Base-by-base conservation (phyloP, 805 yeast species). In the Maudiozyma saulgeensis region DNA sequence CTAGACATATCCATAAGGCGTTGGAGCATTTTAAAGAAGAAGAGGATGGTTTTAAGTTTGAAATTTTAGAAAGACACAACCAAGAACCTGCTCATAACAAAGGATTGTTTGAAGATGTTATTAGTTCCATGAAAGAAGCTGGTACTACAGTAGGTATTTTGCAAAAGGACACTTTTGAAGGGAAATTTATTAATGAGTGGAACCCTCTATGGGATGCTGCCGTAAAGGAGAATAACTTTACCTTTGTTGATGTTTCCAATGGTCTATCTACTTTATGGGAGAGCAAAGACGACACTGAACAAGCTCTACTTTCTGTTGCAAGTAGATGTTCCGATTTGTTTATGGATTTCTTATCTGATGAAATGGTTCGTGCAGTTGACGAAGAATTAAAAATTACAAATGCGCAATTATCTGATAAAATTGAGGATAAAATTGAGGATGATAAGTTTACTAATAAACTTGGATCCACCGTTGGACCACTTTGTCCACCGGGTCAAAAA, bases 101-200 rank as follows among this genome's bases (percentile, higher is more conserved):
- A 56, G 71, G 72, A 51, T 67, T 84, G 47, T 87, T 88, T 60
- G 73, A 72, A 23, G 77, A 85, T 42, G 74, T 87, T 51, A 55
- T 72, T 16, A 60, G 60, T 8, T 69, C 73, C 48, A 62, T 84
- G 49, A 73, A 74, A 49, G 60, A 65, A 8, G 67, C 69, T 3
- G 75, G 76, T 15, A 72, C 70, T 37, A 74, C 69, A 41, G 71
- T 87, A 41, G 97, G 96, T 31, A 62, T 76, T n/a, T 71, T 89
- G 19, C 63, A 76, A 42, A 87, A 86, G 63, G 97, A 91, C 65
- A 74, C 78, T 52, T 87, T 82, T 61, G 79, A 81, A 53, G 96
- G 97, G 16, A 84, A 88, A 60, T 85, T 91, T 56, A 81, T 88
- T 53, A 80, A 76, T 46, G 96, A 87, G 63, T 89, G 96, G 96